phyloP scores from a whole-genome alignment of 257 asterid species.

The Solanum rostratum region DNA sequence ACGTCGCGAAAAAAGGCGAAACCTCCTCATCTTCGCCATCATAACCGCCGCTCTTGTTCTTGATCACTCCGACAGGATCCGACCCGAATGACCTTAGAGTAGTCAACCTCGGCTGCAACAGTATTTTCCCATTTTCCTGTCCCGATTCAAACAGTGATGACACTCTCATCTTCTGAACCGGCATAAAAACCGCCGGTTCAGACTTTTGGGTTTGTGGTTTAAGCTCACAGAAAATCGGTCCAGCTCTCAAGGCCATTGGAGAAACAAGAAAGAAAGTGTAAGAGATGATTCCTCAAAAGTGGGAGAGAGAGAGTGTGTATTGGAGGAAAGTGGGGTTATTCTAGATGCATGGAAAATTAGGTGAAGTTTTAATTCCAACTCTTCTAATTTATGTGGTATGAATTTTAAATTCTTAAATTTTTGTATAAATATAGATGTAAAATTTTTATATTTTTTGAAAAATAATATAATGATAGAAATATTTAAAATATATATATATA shows the following conservation, averaged over 20 bases:
- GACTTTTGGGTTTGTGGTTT: slow-evolving; percentile 10
- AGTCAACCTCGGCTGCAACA: slow-evolving; percentile 80
- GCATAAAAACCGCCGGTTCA: slow-evolving; percentile 11
- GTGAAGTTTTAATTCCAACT: background rate
- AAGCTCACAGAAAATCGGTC: slow-evolving; percentile 36
- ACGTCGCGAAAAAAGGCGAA: slow-evolving; percentile 48
- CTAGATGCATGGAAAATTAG: background rate
- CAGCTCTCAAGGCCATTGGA: slow-evolving; percentile 42
- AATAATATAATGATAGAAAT: too few species aligned
- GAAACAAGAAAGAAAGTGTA: background rate
- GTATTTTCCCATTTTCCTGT: slow-evolving; percentile 31
- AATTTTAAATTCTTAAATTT: too few species aligned
- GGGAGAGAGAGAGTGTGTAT: background rate
- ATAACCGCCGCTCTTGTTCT: slow-evolving; percentile 7
- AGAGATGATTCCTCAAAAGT: slow-evolving; percentile 2
- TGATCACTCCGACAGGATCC: slow-evolving; percentile 29
- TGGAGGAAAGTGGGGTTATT: background rate
- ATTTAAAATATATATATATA: too few species aligned
- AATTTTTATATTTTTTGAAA: too few species aligned
- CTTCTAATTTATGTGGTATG: too few species aligned
- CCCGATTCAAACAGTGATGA: slow-evolving; percentile 7
- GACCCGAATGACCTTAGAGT: slow-evolving; percentile 54
- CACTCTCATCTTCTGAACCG: slow-evolving; percentile 24
- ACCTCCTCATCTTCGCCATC: slow-evolving; percentile 21
- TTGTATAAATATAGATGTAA: too few species aligned